A percentile compares a stretch with the other conserved stretches of the same genome.
phyloP scores from a whole-genome alignment of 2,329 filamentous ascomycete species.

The Talaromyces verruculosus region DNA sequence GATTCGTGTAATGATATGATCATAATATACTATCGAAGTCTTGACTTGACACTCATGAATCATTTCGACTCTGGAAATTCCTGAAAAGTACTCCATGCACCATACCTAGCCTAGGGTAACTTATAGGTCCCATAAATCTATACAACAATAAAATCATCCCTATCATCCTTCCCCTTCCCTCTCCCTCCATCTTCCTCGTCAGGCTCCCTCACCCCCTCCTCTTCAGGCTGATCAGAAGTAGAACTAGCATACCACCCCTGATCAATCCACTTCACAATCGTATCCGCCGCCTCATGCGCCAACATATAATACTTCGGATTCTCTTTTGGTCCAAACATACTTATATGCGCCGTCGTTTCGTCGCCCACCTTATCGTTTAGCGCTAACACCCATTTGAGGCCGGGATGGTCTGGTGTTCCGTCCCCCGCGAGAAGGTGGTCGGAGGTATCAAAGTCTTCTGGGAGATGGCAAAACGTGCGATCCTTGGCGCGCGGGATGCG shows the following conservation, averaged over 20 bases:
- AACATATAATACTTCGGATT: constrained; percentile 48
- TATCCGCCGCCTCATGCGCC: constrained; percentile 39
- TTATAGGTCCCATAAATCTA: not conserved
- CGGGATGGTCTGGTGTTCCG: constrained; percentile 30
- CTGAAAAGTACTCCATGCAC: not conserved
- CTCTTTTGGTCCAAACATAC: constrained; percentile 47
- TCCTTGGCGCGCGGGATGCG: constrained; percentile 52
- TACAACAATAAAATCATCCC: constrained; percentile 22
- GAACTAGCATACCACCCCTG: constrained; percentile 40
- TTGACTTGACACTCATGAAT: not conserved
- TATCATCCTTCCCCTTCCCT: constrained; percentile 23
- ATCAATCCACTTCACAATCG: constrained; percentile 43
- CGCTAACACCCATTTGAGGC: constrained; percentile 64
- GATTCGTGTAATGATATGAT: not conserved
- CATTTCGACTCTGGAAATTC: not conserved
- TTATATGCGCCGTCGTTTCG: constrained; percentile 75
- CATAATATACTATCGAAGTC: constrained; percentile 3
- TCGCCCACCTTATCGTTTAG: constrained; percentile 77
- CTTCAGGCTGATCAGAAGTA: constrained; percentile 15
- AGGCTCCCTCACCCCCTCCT: not conserved
- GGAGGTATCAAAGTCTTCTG: constrained; percentile 51
- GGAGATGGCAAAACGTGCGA: constrained; percentile 86
- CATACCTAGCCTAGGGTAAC: not conserved
- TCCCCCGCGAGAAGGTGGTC: constrained; percentile 26
- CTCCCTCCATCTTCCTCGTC: not conserved